phyloP scores from a whole-genome alignment of 129 eudicot species.

The Helichrysum umbraculigerum region DNA sequence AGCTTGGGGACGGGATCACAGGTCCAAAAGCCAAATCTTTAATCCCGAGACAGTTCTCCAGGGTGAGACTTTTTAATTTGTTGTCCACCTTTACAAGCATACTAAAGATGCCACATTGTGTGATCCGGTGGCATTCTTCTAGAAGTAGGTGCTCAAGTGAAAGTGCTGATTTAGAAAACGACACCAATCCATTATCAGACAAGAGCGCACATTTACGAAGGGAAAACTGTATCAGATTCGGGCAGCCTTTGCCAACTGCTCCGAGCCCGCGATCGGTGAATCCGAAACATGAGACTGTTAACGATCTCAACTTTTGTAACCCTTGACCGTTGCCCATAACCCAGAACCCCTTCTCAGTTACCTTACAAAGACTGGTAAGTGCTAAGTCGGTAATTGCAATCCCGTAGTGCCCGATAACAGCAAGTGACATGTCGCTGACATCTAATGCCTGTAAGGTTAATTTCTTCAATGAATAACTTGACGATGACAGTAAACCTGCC shows the following conservation, averaged over 20 bases:
- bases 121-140: conserved; percentile 87
- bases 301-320: conserved; percentile 58
- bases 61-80: conserved; percentile 66
- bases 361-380: conserved; percentile 58
- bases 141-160: conserved; percentile 65
- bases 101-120: conserved; percentile 62
- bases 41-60: conserved; percentile 61
- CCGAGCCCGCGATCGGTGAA: conserved; percentile 71
- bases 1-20: conserved; percentile 27
- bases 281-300: conserved; percentile 64
- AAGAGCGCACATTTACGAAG: conserved; percentile 53
- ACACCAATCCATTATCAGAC: conserved; percentile 77
- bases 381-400: conserved; percentile 58
- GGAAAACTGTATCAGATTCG: conserved; percentile 56
- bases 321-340: conserved; percentile 89
- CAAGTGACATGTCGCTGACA: conserved; percentile 65
- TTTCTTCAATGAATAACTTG: conserved; percentile 47
- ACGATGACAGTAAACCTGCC: conserved; percentile 61
- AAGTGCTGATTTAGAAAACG: conserved; percentile 48
- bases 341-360: conserved; percentile 91
- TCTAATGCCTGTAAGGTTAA: conserved; percentile 60
- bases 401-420: conserved; percentile 87
- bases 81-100: conserved; percentile 44
- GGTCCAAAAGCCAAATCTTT: conserved; percentile 37
- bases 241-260: conserved; percentile 74